These are phyloP conservation scores for Dothiorella sarmentorum DNA, from an alignment of 2,329 filamentous ascomycete genomes.

Conservation along the genomic window DNA sequence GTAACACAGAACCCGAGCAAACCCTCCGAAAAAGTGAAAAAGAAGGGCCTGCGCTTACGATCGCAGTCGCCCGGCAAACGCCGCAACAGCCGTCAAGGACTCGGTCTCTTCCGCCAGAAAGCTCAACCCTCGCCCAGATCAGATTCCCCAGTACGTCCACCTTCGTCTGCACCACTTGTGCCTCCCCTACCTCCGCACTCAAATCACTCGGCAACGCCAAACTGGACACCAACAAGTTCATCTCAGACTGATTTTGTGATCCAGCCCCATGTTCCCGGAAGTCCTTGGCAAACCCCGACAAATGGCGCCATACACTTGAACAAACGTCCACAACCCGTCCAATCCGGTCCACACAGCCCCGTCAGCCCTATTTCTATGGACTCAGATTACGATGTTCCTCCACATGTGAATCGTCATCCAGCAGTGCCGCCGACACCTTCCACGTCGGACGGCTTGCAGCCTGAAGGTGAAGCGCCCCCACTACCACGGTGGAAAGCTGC, in stretches of 20 bases:
- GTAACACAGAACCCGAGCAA: constrained; percentile 36
- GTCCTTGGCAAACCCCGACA: constrained; percentile 1
- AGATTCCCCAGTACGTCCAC: constrained; percentile 19
- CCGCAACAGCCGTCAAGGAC: constrained; percentile 16
- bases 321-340: constrained; percentile 6
- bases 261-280: constrained; percentile 11
- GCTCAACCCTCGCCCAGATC: constrained; percentile 7
- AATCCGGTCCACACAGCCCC: constrained; percentile 11
- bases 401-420: not conserved
- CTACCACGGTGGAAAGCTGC: constrained; percentile 9
- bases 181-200: constrained; percentile 2
- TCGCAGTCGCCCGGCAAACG: constrained; percentile 19
- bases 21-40: constrained; percentile 25
- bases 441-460: constrained; percentile 5
- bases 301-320: constrained; percentile 2
- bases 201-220: not conserved
- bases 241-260: constrained; percentile 17
- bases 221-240: not conserved
- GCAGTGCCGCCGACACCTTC: not conserved
- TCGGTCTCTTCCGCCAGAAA: constrained; percentile 10
- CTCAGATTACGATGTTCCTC: constrained; percentile 5
- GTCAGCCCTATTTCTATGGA: constrained; percentile 6
- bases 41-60: constrained; percentile 18
- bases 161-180: constrained; percentile 1
- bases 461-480: not conserved